These are phyloP conservation scores for Aspergillus sparsus DNA, from an alignment of 495 filamentous ascomycete species.

Conservation along the genomic window DNA sequence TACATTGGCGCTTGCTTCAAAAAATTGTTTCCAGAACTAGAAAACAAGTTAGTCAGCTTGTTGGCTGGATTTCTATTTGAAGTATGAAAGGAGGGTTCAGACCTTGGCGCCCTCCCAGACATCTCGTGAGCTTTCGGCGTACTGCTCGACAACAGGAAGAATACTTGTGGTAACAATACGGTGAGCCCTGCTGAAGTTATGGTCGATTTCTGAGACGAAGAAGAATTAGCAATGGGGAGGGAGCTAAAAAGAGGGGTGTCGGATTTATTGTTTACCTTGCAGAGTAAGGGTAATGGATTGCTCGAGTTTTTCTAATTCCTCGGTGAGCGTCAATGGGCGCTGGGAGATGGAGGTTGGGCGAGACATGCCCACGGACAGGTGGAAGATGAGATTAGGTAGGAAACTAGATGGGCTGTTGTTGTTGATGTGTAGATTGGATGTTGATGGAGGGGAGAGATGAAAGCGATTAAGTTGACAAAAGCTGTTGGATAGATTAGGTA, in stretches of 20 bases:
- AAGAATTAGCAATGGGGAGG: background rate
- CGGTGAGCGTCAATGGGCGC: slow-evolving; percentile 77
- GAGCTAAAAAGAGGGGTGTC: background rate
- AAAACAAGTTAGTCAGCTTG: background rate
- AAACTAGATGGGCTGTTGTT: background rate
- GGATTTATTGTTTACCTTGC: slow-evolving; percentile 62
- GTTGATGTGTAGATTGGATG: background rate
- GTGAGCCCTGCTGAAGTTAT: slow-evolving; percentile 96
- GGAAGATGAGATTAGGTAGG: background rate
- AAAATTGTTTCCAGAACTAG: slow-evolving; percentile 99
- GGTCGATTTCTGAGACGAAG: slow-evolving; percentile 79
- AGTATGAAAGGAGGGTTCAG: slow-evolving; percentile 7
- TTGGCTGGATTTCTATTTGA: background rate
- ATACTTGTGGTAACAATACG: slow-evolving; percentile 94
- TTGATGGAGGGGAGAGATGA: background rate
- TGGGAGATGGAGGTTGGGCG: slow-evolving; percentile 53
- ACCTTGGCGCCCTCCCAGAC: slow-evolving; percentile 98
- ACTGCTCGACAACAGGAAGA: slow-evolving; percentile 92
- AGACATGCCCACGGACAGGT: slow-evolving; percentile 41
- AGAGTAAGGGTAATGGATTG: slow-evolving; percentile 95
- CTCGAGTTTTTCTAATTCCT: slow-evolving; percentile 94
- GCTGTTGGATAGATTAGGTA: too few species aligned
- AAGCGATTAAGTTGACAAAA: background rate
- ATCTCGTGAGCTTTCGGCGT: slow-evolving; percentile 86
- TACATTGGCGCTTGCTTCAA: slow-evolving; percentile 96